Base-by-base conservation (phyloP, 306 rosid genomes). In the Lotus japonicus region DNA sequence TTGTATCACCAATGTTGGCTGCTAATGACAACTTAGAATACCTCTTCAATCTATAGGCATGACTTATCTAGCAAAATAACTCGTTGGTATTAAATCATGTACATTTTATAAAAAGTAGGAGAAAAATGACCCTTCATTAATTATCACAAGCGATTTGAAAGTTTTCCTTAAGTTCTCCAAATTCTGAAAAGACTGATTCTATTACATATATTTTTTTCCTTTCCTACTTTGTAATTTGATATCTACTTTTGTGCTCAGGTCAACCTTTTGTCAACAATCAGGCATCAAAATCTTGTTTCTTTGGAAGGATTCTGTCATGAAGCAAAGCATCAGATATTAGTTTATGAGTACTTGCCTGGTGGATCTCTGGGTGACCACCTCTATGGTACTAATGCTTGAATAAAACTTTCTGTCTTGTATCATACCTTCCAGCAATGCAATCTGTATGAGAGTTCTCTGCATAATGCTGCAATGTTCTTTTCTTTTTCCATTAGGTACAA, bases 241-340 rank as follows among this genome's bases (percentile, higher is more conserved):
- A 11, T 66, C 16, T 52, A 49, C 26, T 49, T 7, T 59, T 74
- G 44, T 56, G 42, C 49, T 50, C 65, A 92, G 98, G 90, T 92
- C 63, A 80, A 85, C 82, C 88, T 92, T 10, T 39, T 92, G 80
- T 90, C 97, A 0, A 86, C 75, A 81, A 88, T 92, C 72, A 74
- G 84, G 36, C 98, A 92, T 64, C 98, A 88, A 69, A 89, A 89
- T 83, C 97, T 92, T 12, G 98, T 92, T 21, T 71, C 88, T 16
- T 69, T 92, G 83, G 98, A 92, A 88, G 97, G 98, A 73, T 92
- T 86, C 67, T 89, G 96, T 74, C 75, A 82, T 12, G 97, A 92
- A 84, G 78, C 96, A 60, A 92, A 88, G 86, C 95, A 90, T 68
- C 96, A 92, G 78, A 90, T 92, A 76, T 84, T 92, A 51, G 96